phyloP scores from a whole-genome alignment of 73 alveolate genomes.

The Diophrys sp. region DNA sequence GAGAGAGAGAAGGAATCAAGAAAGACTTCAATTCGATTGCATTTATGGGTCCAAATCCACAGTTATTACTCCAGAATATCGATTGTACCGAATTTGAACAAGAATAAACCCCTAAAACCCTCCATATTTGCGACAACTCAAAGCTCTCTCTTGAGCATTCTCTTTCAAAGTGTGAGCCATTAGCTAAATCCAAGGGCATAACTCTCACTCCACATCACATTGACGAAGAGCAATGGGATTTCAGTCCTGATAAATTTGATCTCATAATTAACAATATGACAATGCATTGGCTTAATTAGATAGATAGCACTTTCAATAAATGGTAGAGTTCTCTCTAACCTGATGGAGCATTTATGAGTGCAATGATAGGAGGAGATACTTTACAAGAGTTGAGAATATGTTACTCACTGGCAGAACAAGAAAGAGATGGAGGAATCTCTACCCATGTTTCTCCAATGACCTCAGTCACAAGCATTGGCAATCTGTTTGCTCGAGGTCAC shows the following conservation, averaged over 20 bases:
- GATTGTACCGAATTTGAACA: no score
- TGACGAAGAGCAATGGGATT: no score
- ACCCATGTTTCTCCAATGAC: conserved; percentile 49
- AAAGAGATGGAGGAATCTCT: conserved; percentile 40
- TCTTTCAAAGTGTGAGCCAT: no score
- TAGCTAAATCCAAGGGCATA: no score
- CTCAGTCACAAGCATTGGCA: conserved; percentile 55
- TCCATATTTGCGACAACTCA: no score
- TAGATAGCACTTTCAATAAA: conserved; percentile 10
- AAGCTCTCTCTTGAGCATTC: no score
- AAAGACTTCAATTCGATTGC: conserved; percentile 32
- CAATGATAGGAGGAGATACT: conserved; percentile 59
- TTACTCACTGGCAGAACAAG: conserved; percentile 45
- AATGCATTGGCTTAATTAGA: conserved; percentile 55
- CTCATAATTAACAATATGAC: conserved; percentile 33
- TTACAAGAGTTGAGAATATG: conserved; percentile 58
- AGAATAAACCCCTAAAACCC: no score
- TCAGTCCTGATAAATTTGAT: conserved; percentile 27
- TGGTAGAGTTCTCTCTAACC: conserved; percentile 25
- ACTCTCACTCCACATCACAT: no score
- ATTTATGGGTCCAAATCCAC: conserved; percentile 52
- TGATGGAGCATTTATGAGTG: conserved; percentile 54
- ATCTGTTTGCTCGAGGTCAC: conserved; percentile 29
- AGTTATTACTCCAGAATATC: neutral
- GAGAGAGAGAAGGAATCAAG: conserved; percentile 39